A percentile compares a stretch with the other conserved stretches of the same genome.
These are phyloP conservation scores for Xerocomellus chrysenteron DNA, from an alignment of 768 basidiomycete species.

Conservation along the genomic window DNA sequence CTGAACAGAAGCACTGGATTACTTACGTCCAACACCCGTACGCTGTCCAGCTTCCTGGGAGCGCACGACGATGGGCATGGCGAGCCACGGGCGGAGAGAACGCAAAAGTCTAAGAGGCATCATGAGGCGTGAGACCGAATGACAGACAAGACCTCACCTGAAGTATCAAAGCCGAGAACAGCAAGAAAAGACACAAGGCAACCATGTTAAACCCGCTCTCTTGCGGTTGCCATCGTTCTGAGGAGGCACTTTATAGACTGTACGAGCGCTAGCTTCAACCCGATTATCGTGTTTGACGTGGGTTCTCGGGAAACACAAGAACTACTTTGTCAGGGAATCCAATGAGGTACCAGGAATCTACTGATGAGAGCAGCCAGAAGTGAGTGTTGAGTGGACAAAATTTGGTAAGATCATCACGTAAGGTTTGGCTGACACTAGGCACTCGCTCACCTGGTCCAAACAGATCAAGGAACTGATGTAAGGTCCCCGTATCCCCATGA, in stretches of 20 bases:
- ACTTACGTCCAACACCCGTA: too few species aligned
- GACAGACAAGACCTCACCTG: slow-evolving; percentile 4
- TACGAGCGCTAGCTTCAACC: slow-evolving; percentile 7
- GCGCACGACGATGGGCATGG: too few species aligned
- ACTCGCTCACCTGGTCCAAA: background rate
- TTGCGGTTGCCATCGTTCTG: background rate
- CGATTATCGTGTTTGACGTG: background rate
- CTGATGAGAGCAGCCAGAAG: too few species aligned
- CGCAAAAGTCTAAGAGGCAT: background rate
- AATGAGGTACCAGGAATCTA: too few species aligned
- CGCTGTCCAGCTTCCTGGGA: too few species aligned
- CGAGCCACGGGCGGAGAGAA: too few species aligned
- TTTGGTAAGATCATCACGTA: background rate
- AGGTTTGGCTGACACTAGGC: background rate
- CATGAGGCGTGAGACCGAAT: background rate
- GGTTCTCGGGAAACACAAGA: background rate
- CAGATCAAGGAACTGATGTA: background rate
- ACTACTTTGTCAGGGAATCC: too few species aligned
- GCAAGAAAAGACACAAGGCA: background rate
- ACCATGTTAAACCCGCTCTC: slow-evolving; percentile 7
- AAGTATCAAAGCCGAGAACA: slow-evolving; percentile 1
- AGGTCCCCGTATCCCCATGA: background rate
- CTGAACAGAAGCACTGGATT: too few species aligned
- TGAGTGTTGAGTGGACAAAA: background rate
- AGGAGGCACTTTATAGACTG: slow-evolving; percentile 12